Evolutionary conservation across 2,329 filamentous ascomycete species (phyloP), one percentile per base, ranked within the genome.

Genomic region (Myriosclerotinia scirpicola): DNA sequence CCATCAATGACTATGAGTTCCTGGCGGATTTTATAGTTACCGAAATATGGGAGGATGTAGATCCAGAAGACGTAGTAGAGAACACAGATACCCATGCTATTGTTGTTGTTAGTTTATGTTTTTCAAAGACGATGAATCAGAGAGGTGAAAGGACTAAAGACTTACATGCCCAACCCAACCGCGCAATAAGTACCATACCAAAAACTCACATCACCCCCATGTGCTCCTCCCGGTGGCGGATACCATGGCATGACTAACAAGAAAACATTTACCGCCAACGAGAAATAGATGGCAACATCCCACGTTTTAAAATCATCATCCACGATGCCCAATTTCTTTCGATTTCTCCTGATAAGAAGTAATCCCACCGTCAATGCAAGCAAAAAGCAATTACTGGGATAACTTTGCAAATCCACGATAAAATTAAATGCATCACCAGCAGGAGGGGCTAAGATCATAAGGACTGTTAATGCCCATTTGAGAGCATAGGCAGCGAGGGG

Each of bases 141-240:
- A 26, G 60, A 30, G 64, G 48, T 3, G 54, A 48, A 59, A 50
- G 55, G 17, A n/a, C 4, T 34, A 34, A 4, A 62, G n/a, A 84
- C 85, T 80, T 79, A 87, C 84, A 90, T 82, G 30, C 76, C 87
- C 67, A 91, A 82, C 0, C 89, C 88, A 0, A 86, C 83, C 0
- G 87, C 84, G 26, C 84, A 83, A 71, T 91, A 91, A 0, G 88
- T 91, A 1, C 82, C 88, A 70, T 91, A 92, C 85, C 86, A 92
- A 76, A 92, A 92, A 64, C 84, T 88, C 1, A 91, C 88, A 66
- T 88, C 85, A 0, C 88, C 89, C 0, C 83, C 85, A 44, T 83
- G 82, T 0, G 79, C 79, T 0, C 89, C 89, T 0, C 79, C 82
- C 0, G 80, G 79, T 0, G 89, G 90, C 2, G 89, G 89, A 70